phyloP scores from a whole-genome alignment of 352 stramenopile genomes.

The Pythium apleroticum region DNA sequence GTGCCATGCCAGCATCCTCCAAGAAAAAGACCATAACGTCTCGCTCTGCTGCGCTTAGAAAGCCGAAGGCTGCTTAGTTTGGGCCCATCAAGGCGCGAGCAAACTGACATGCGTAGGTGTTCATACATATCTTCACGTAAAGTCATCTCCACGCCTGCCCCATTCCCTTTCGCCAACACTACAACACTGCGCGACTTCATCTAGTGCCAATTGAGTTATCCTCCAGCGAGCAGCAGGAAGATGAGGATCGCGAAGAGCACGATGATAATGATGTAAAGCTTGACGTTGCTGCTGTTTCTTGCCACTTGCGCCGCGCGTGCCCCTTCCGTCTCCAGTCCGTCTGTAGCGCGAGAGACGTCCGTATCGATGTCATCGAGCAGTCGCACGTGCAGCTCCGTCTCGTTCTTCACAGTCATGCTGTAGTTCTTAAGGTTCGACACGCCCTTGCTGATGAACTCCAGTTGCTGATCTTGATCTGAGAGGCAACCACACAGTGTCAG shows the following conservation, averaged over 20 bases:
- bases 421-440: conserved; percentile 87
- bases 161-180: background rate
- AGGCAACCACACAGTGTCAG: background rate
- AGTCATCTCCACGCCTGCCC: background rate
- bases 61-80: conserved; percentile 20
- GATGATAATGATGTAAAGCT: conserved; percentile 91
- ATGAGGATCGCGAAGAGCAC: conserved; percentile 86
- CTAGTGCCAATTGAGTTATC: background rate
- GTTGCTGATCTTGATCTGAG: conserved; percentile 82
- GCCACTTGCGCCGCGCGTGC: conserved; percentile 81
- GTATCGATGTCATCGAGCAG: conserved; percentile 89
- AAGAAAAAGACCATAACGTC: background rate
- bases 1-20: conserved; percentile 10
- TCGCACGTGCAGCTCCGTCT: conserved; percentile 88
- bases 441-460: conserved; percentile 79
- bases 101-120: background rate
- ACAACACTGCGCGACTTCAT: background rate
- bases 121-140: conserved; percentile 19
- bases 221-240: conserved; percentile 82
- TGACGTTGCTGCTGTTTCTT: conserved; percentile 94
- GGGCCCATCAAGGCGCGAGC: background rate
- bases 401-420: conserved; percentile 85
- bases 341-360: conserved; percentile 80
- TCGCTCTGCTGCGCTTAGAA: background rate
- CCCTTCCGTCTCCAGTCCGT: conserved; percentile 84